Evolutionary conservation across 495 filamentous ascomycete species (phyloP).

Genomic region (Aspergillus affinis): DNA sequence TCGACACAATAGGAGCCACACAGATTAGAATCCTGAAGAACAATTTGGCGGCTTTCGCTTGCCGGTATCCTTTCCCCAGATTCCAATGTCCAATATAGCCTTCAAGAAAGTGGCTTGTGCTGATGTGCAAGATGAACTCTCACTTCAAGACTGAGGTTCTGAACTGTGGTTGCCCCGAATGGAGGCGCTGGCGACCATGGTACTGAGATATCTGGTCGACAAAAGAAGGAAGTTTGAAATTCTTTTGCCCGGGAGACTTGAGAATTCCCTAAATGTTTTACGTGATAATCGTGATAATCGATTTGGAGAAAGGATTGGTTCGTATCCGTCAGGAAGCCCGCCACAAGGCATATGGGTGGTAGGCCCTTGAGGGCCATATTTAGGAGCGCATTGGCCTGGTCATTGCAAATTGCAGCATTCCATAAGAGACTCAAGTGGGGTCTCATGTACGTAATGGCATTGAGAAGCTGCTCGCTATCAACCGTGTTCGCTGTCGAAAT

Average conservation of each 20-base stretch:
- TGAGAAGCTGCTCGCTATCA: constrained; percentile 5
- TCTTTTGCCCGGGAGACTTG: constrained; percentile 10
- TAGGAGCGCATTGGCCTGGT: constrained; percentile 4
- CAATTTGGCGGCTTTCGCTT: constrained; percentile 4
- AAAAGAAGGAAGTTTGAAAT: constrained; percentile 16
- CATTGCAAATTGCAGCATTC: constrained; percentile 10
- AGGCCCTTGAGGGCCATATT: constrained; percentile 2
- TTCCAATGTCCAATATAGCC: constrained; percentile 8
- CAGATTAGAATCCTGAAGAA: constrained; percentile 3
- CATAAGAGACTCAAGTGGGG: constrained; percentile 17
- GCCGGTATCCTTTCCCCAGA: constrained; percentile 16
- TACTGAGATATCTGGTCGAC: constrained; percentile 11
- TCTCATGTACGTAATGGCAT: constrained; percentile 5
- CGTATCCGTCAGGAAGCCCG: constrained; percentile 18
- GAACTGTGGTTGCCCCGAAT: constrained; percentile 9
- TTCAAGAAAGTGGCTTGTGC: constrained; percentile 16
- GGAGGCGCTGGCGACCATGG: constrained; percentile 20
- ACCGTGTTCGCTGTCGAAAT: constrained; percentile 1
- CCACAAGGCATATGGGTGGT: constrained; percentile 17
- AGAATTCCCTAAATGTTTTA: neutral
- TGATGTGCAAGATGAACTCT: constrained; percentile 11
- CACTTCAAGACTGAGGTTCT: constrained; percentile 18
- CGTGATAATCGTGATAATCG: constrained; percentile 14
- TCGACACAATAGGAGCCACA: neutral
- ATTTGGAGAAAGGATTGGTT: constrained; percentile 21